Base-by-base conservation (phyloP, 257 asterid species). In the Dorcoceras hygrometricum region DNA sequence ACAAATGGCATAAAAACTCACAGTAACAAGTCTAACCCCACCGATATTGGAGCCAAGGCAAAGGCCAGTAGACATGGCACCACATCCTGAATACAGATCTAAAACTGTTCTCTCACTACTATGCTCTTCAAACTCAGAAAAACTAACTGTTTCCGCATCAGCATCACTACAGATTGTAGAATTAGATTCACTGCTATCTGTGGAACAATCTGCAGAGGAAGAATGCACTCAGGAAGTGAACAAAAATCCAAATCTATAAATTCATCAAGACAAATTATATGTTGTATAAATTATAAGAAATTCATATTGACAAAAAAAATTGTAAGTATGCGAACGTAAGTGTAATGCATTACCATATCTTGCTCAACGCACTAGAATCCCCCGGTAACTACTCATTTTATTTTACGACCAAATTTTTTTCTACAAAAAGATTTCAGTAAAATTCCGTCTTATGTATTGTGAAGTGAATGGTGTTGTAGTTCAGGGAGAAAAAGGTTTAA, bases 61-160 rank as follows among this genome's bases (percentile, higher is more conserved):
- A 26, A 93, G 82, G 22, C 97, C 97, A 0, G 96, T 93, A 3
- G 96, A 88, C 99, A 93, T 93, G 20, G 86, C 99, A n/a, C 99
- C 99, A 80, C 99, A 93, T 18, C 99, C 97, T 5, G 97, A 76
- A 54, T 90, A 93, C 53, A 93, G 39, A 69, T 92, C 98, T 66
- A 92, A 29, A 5, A 92, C 57, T 4, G 72, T 78, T 76, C 56
- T 81, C 79, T 89, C 95, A 11, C 36, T 20, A 3, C 48, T 51
- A 6, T 54, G 65, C 8, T 66, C 77, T 16, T 67, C 66, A 2
- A 19, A 59, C 51, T 70, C 75, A 19, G 48, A 29, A n/a, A 59
- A 64, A 31, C 62, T 79, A 43, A 46, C 57, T 6, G 54, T 72
- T 11, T 24, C 43, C 51, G 6, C 72, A 68, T 81, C 91, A 48